These are phyloP conservation scores for Alternaria conjuncta DNA, from an alignment of 2,329 filamentous ascomycete genomes.

Conservation along the genomic window DNA sequence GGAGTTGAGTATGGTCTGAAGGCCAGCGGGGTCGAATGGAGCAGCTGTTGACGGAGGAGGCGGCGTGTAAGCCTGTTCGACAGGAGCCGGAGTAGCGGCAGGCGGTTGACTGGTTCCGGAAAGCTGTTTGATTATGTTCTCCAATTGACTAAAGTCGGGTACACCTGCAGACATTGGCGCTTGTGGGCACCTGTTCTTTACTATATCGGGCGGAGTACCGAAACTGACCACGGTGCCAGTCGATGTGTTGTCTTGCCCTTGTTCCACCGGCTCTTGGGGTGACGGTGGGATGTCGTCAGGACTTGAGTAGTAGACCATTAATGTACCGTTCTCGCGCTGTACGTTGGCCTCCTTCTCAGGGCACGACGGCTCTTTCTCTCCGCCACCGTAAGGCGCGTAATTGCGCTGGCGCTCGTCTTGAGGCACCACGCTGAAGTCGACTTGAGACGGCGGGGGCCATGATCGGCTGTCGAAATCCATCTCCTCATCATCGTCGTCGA, in stretches of 20 bases:
- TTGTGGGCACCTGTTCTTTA: conserved; percentile 33
- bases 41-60: conserved; percentile 23
- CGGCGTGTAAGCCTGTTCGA: conserved; percentile 27
- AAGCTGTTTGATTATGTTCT: conserved; percentile 40
- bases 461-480: conserved; percentile 44
- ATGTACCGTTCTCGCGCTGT: conserved; percentile 53
- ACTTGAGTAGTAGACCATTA: conserved; percentile 56
- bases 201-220: conserved; percentile 43
- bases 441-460: conserved; percentile 41
- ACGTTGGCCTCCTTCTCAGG: conserved; percentile 54
- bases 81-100: conserved; percentile 14
- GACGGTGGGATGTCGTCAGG: conserved; percentile 55
- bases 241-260: conserved; percentile 25
- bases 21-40: conserved; percentile 32
- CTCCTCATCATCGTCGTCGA: conserved; percentile 67
- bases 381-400: conserved; percentile 55
- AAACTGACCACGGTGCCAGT: conserved; percentile 42
- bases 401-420: conserved; percentile 52
- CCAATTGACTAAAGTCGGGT: conserved; percentile 33
- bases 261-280: conserved; percentile 54
- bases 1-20: conserved; percentile 40
- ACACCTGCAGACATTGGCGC: conserved; percentile 13
- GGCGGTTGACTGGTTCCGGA: conserved; percentile 19
- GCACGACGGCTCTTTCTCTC: conserved; percentile 47
- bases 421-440: conserved; percentile 54